Evolutionary conservation across 176 grass and related monocot species (phyloP).

Genomic region (Oryza meridionalis): DNA sequence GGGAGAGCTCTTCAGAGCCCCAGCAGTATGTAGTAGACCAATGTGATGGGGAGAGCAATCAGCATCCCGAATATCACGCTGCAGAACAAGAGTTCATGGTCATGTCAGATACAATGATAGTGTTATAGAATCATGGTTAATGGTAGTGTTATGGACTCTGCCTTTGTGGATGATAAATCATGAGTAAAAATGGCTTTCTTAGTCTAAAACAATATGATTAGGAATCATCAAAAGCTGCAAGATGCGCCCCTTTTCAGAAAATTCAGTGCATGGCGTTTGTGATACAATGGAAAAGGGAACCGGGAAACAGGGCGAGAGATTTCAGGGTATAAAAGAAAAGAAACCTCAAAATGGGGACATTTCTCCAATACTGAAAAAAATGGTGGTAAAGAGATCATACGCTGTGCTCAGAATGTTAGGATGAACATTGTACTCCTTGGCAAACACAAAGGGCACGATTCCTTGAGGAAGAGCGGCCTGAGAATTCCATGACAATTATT

Average conservation of each 20-base stretch:
- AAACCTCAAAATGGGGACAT: not conserved
- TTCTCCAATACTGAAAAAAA: not conserved
- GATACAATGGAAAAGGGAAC: not conserved
- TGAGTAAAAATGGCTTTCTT: not conserved
- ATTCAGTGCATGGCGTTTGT: not conserved
- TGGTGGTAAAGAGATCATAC: slow-evolving; percentile 40
- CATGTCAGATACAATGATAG: not conserved
- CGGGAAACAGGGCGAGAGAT: not conserved
- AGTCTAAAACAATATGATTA: slow-evolving; percentile 16
- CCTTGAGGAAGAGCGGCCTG: slow-evolving; percentile 91
- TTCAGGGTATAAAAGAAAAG: not conserved
- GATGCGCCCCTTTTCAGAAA: not conserved
- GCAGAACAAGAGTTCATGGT: slow-evolving; percentile 23
- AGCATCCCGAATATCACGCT: slow-evolving; percentile 93
- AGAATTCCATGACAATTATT: not conserved
- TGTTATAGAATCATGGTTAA: not conserved
- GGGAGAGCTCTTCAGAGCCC: slow-evolving; percentile 54
- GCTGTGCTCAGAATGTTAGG: slow-evolving; percentile 82
- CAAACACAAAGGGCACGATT: slow-evolving; percentile 90
- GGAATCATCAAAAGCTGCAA: slow-evolving; percentile 18
- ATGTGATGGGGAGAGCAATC: slow-evolving; percentile 79
- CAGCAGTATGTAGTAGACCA: slow-evolving; percentile 87
- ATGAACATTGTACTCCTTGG: slow-evolving; percentile 91
- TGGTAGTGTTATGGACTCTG: too few species aligned
- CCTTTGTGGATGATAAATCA: not conserved